These are phyloP conservation scores for Chernovozyma aurita DNA, from an alignment of 1,139 yeast species.

Conservation along the genomic window DNA sequence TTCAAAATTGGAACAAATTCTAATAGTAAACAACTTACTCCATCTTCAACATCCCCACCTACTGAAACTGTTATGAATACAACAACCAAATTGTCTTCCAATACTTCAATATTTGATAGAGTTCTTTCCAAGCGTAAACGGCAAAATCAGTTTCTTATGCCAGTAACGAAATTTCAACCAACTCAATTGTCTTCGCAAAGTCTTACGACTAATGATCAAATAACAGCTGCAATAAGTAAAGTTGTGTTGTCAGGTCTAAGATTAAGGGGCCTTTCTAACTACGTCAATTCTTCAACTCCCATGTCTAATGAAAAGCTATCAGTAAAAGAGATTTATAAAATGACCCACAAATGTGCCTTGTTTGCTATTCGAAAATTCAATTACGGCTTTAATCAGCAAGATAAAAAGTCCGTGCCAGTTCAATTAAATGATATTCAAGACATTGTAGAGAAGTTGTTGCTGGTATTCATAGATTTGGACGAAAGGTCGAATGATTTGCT, in stretches of 20 bases:
- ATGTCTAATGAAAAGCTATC: conserved; percentile 27
- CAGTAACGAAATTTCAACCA: conserved; percentile 7
- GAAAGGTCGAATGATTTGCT: conserved; percentile 5
- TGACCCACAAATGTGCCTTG: conserved; percentile 38
- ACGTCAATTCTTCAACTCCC: conserved; percentile 14
- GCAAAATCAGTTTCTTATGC: conserved; percentile 14
- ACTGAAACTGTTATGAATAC: too few relatives aligned
- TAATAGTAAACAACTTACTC: too few relatives aligned
- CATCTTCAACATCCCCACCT: too few relatives aligned
- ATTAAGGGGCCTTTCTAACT: conserved; percentile 36
- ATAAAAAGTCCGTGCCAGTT: conserved; percentile 10
- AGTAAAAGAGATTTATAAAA: conserved; percentile 39
- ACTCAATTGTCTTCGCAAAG: conserved; percentile 15
- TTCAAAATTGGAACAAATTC: too few relatives aligned
- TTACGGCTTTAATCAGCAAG: conserved; percentile 20
- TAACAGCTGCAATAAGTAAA: conserved; percentile 30
- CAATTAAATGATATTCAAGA: conserved; percentile 31
- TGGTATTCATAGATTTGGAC: conserved; percentile 31
- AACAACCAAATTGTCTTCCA: too few relatives aligned
- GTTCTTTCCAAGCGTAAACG: conserved; percentile 27
- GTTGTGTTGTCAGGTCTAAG: conserved; percentile 39
- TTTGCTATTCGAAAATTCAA: conserved; percentile 38
- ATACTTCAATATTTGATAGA: conserved; percentile 30
- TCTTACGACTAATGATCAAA: conserved; percentile 27
- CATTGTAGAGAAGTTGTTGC: conserved; percentile 32